Conservation (phyloP, 768 basidiomycete genomes). For the Mrakia gelida region DNA sequence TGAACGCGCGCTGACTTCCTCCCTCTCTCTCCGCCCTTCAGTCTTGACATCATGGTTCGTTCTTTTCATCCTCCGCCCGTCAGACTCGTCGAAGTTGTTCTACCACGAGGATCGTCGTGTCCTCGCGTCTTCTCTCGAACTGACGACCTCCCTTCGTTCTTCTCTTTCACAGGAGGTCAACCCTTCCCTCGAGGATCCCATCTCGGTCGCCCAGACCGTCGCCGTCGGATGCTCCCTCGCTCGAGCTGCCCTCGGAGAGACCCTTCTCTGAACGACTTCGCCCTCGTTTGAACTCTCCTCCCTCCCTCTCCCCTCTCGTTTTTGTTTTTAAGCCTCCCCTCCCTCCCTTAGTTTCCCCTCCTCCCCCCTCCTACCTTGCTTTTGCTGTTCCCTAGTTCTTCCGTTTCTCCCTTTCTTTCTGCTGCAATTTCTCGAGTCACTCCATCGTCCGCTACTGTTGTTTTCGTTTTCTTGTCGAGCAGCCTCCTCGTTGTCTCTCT, state of each 20-base stretch:
- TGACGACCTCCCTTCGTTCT: no score
- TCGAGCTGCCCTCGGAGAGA: slow-evolving; percentile 41
- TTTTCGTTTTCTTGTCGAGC: neutral
- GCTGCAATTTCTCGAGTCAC: neutral
- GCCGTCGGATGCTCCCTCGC: slow-evolving; percentile 49
- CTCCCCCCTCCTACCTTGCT: neutral
- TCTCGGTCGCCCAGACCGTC: slow-evolving; percentile 77
- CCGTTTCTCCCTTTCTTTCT: neutral
- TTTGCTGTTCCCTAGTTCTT: slow-evolving; percentile 11
- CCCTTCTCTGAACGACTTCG: slow-evolving; percentile 20
- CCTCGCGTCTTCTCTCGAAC: neutral
- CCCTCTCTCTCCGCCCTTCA: neutral
- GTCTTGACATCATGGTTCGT: slow-evolving; percentile 21
- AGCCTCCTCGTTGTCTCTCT: neutral
- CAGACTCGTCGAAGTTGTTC: neutral
- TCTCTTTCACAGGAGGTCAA: slow-evolving; percentile 72
- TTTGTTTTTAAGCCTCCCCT: neutral
- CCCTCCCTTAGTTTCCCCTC: neutral
- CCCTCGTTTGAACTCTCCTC: neutral
- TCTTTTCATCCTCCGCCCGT: slow-evolving; percentile 10
- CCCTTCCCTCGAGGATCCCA: slow-evolving; percentile 75
- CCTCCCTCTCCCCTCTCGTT: neutral
- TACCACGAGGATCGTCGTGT: neutral
- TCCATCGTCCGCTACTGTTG: neutral
- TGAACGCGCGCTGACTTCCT: neutral